These are phyloP conservation scores for Heracleum sosnowskyi DNA, from an alignment of 129 eudicot species.

Conservation along the genomic window DNA sequence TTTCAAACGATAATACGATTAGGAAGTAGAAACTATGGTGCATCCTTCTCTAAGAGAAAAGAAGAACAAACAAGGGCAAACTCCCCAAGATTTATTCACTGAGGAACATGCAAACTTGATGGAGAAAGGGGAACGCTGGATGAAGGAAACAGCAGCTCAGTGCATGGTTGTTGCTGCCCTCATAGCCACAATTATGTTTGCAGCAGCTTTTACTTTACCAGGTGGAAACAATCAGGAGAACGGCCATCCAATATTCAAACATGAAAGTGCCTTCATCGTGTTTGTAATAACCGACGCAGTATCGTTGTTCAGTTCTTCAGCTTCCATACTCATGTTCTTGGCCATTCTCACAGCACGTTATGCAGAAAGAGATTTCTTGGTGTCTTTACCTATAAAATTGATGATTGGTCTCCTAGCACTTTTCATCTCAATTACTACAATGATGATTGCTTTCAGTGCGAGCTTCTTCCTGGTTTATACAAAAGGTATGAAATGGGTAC, in stretches of 20 bases:
- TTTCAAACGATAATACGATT: neutral
- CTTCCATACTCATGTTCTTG: slow-evolving; percentile 23
- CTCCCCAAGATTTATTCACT: slow-evolving; percentile 16
- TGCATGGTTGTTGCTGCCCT: slow-evolving; percentile 25
- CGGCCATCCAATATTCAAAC: slow-evolving; percentile 12
- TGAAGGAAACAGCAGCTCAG: slow-evolving; percentile 21
- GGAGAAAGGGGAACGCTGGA: slow-evolving; percentile 23
- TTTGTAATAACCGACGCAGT: slow-evolving; percentile 17
- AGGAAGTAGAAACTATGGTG: slow-evolving; percentile 21
- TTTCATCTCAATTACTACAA: slow-evolving; percentile 20
- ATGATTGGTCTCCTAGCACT: slow-evolving; percentile 15
- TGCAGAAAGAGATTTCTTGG: slow-evolving; percentile 14
- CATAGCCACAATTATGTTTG: slow-evolving; percentile 21
- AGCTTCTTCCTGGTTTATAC: slow-evolving; percentile 7
- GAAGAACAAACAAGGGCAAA: neutral
- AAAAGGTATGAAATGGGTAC: slow-evolving; percentile 10
- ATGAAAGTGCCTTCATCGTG: neutral
- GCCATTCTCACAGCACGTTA: slow-evolving; percentile 24
- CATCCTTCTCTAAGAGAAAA: slow-evolving; percentile 13
- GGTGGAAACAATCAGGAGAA: slow-evolving; percentile 13
- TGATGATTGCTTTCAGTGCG: slow-evolving; percentile 18
- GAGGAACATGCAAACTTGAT: slow-evolving; percentile 14
- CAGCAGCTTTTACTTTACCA: slow-evolving; percentile 24
- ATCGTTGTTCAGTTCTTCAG: slow-evolving; percentile 17
- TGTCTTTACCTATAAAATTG: slow-evolving; percentile 8